phyloP scores from a whole-genome alignment of 2,329 filamentous ascomycete species.

The Knufia petricola region DNA sequence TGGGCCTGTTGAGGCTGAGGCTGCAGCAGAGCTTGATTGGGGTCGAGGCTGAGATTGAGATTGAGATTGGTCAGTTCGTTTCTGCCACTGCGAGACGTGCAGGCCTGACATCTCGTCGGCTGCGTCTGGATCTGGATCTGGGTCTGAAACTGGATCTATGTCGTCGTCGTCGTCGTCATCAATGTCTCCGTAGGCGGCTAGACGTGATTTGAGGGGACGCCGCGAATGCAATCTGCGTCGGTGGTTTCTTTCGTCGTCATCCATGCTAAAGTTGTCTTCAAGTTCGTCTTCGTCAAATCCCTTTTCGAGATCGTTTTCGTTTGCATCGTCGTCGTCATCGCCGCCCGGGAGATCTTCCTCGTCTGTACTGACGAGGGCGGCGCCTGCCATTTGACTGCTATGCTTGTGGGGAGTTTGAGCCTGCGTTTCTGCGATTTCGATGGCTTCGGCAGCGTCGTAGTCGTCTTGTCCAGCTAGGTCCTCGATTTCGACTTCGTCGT shows the following conservation, averaged over 20 bases:
- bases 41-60: not conserved
- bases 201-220: not conserved
- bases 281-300: slow-evolving; percentile 18
- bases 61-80: too few species aligned
- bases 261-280: slow-evolving; percentile 7
- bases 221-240: too few species aligned
- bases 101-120: not conserved
- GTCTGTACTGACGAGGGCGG: slow-evolving; percentile 17
- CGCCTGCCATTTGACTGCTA: slow-evolving; percentile 18
- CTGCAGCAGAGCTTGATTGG: not conserved
- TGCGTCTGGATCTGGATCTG: too few species aligned
- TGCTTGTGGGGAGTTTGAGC: slow-evolving; percentile 13
- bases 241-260: not conserved
- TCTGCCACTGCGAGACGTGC: not conserved
- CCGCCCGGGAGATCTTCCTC: slow-evolving; percentile 13
- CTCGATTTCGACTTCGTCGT: slow-evolving; percentile 6
- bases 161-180: not conserved
- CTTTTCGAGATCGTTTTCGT: too few species aligned
- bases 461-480: slow-evolving; percentile 9
- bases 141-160: too few species aligned
- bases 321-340: not conserved
- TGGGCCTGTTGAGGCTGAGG: not conserved
- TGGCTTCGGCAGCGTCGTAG: not conserved
- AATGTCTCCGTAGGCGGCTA: not conserved
- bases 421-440: not conserved